Base-by-base conservation (phyloP, 805 yeast species). In the Teunomyces barrocoloradensis region DNA sequence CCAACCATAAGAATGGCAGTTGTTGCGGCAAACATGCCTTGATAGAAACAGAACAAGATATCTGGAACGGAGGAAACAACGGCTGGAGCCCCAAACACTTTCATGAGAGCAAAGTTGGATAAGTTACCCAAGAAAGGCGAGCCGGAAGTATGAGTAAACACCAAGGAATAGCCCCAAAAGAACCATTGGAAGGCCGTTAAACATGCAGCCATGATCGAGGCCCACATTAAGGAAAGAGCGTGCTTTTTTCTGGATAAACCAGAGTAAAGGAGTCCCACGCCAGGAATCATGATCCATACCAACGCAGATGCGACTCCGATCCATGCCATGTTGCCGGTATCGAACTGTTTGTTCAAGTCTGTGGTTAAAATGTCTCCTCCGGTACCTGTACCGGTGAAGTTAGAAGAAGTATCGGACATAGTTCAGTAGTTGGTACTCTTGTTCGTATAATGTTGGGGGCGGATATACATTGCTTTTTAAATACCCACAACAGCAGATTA, bases 281-380 rank as follows among this genome's bases (percentile, higher is more conserved):
- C 99, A 32, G 98, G 97, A 57, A 90, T 80, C 97, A 92, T 94
- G 59, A 92, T 82, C 90, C 95, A 91, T 51, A 92, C 98, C 49
- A 94, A 76, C 18, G 80, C 84, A 6, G 82, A 84, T n/a, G 89
- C 77, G 5, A 80, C 77, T 64, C 84, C 89, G 47, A 89, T 78
- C 95, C 96, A 90, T 4, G 82, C 89, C 88, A 87, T 85, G 64
- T 89, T 88, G 43, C 85, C 95, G 38, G 72, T 71, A 51, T 84
- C 86, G 61, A 77, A 90, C 58, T 79, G 84, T 7, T 72, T 70
- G 64, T 89, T 89, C 59, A 90, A 74, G 66, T 91, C 87, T 21
- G 78, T 78, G 15, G 81, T 79, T 64, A 88, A 73, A 30, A 89
- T 80, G 70, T 89, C 82, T 58, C 96, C 96, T 53, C 96, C 96